phyloP scores from a whole-genome alignment of 2,329 filamentous ascomycete genomes.

The Arachnomyces sp. region DNA sequence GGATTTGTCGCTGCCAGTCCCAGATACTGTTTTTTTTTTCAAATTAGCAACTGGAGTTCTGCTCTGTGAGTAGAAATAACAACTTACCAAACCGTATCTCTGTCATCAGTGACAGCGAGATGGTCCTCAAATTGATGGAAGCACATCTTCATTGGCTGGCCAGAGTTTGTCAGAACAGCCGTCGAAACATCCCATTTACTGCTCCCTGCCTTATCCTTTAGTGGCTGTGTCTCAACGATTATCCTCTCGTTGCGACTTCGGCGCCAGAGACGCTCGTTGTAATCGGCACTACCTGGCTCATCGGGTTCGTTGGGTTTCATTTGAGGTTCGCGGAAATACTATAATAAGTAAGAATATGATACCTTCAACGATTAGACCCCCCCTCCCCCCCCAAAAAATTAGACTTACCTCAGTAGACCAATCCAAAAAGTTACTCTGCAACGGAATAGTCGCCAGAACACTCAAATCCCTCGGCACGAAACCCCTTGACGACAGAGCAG shows the following conservation, averaged over 20 bases:
- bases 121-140: conserved; percentile 98
- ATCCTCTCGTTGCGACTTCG: conserved; percentile 88
- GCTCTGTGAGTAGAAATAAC: conserved; percentile 6
- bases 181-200: conserved; percentile 80
- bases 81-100: conserved; percentile 65
- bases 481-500: conserved; percentile 68
- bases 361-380: neutral
- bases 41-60: conserved; percentile 7
- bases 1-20: conserved; percentile 76
- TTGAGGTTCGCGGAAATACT: conserved; percentile 94
- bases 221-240: conserved; percentile 82
- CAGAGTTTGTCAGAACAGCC: conserved; percentile 78
- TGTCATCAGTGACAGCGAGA: conserved; percentile 84
- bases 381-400: no score
- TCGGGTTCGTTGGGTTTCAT: conserved; percentile 96
- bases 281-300: conserved; percentile 90
- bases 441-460: conserved; percentile 57
- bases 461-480: conserved; percentile 57
- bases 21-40: conserved; percentile 52
- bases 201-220: conserved; percentile 78
- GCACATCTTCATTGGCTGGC: conserved; percentile 83
- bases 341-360: conserved; percentile 16
- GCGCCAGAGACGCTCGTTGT: conserved; percentile 90
- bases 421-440: conserved; percentile 77
- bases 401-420: conserved; percentile 72